Base-by-base conservation (phyloP, 345 rosid species). In the Eucalyptus sp. region DNA sequence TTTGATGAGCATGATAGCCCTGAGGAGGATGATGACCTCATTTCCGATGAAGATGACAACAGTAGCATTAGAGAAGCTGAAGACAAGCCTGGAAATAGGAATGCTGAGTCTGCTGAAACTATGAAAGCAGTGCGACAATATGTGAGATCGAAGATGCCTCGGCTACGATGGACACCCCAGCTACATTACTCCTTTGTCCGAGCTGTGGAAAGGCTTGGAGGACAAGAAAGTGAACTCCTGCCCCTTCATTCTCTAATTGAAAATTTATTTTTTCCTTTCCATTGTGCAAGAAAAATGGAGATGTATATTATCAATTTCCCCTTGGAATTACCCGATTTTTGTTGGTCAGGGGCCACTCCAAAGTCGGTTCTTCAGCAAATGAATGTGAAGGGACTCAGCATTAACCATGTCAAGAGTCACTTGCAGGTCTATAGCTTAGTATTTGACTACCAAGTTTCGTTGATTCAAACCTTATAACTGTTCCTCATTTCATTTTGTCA, bases 401-500 rank as follows among this genome's bases (percentile, higher is more conserved):
- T 97, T 91, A 95, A 98, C 27, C 98, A 97, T 91, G 97, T 97
- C 43, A 97, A 97, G 92, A 97, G 99, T 94, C 99, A 97, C 87
- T 92, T 96, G 89, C 99, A 97, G 97, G 99, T 97, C 54, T 24
- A 33, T 43, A 58, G 51, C 50, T 17, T 87, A 43, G 50, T 87
- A 22, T 60, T 46, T 7, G 43, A 87, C 66, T 17, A 58, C 6
- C n/a, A 88, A 43, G 14, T 50, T 24, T 41, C 6, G 20, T 33
- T 11, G 11, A 44, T 60, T 88, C n/a, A 22, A 81, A 50, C 81
- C 14, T 88, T 46, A n/a, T 13, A n/a, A 85, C 48, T 46, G 17
- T 54, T 31, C 14, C 18, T 29, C 17, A 50, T 46, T 54, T 18
- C 20, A 48, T 43, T n/a, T 27, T 60, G 3, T 44, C 44, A 16